Conservation (phyloP, 768 basidiomycete genomes). For the Cubamyces sp. region DNA sequence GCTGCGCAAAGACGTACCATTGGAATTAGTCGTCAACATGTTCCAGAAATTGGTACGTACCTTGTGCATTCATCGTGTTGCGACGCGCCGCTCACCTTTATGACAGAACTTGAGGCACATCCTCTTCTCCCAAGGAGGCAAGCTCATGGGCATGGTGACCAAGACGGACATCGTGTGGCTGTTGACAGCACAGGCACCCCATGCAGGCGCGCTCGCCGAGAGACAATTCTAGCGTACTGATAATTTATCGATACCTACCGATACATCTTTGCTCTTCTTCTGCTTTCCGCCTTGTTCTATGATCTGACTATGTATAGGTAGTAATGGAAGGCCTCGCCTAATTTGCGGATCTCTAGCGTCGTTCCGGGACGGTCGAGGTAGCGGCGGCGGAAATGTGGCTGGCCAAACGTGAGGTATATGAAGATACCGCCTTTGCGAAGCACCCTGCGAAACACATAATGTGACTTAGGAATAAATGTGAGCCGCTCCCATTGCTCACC, state of each 20-base stretch:
- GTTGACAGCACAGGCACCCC: slow-evolving; percentile 59
- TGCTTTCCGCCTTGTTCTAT: slow-evolving; percentile 1
- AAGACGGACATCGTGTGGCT: slow-evolving; percentile 67
- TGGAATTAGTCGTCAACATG: slow-evolving; percentile 72
- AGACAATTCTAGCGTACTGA: neutral
- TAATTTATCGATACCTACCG: neutral
- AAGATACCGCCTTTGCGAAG: slow-evolving; percentile 65
- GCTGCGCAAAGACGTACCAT: slow-evolving; percentile 68
- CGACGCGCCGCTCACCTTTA: neutral
- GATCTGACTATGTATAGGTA: slow-evolving; percentile 69
- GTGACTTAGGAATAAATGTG: neutral
- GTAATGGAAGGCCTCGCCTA: slow-evolving; percentile 86
- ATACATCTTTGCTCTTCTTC: neutral
- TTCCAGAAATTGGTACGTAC: slow-evolving; percentile 68
- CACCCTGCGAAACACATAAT: slow-evolving; percentile 46
- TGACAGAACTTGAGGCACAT: slow-evolving; percentile 68
- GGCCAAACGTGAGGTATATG: slow-evolving; percentile 85
- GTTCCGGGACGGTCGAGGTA: slow-evolving; percentile 63
- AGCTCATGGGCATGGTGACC: slow-evolving; percentile 66
- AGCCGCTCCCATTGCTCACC: slow-evolving; percentile 44
- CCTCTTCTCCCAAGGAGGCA: slow-evolving; percentile 63
- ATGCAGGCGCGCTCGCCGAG: slow-evolving; percentile 44
- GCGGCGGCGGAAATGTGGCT: slow-evolving; percentile 82
- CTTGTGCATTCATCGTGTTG: slow-evolving; percentile 11
- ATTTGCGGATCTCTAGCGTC: slow-evolving; percentile 63